Evolutionary conservation across 139 green algal genomes (phyloP), one percentile per base, ranked within the genome.

Genomic region (Microglena sp.): DNA sequence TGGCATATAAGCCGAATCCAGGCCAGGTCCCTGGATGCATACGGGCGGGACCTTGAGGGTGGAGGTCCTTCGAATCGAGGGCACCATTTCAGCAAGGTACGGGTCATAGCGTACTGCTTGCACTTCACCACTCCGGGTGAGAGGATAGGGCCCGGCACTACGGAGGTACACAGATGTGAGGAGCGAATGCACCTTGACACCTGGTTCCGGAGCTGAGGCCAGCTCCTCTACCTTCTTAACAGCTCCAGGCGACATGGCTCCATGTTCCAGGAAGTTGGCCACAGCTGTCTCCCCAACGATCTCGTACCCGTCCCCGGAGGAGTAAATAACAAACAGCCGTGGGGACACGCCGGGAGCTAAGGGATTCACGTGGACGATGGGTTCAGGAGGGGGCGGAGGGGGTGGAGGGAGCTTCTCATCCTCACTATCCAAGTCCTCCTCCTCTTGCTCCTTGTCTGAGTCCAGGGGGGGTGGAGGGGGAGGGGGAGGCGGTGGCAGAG

Each of bases 251-350:
- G 56, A 8, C 24, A 64, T 11, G 29, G 29, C 8, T 24, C 56
- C 29, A 28, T 11, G 15, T 26, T 60, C n/a, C 8, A 8, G 18
- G 29, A 64, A 31, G 11, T 45, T 45, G 11, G 46, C 35, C 33
- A 78, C 66, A 22, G 67, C 45, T 1, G 54, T 54, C 26, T 32
- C 35, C n/a, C 69, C 65, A 3, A 87, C 55, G 1, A 84, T 43
- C 56, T 87, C 80, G 43, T 67, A 80, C 6, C 77, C 80, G 2
- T 66, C 45, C 18, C 77, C 74, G 26, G 57, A 60, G 22, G 33
- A 46, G 24, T 67, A 73, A 5, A 83, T 32, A 4, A 87, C 71
- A 70, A 87, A 84, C 45, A 87, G 31, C n/a, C 80, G 75, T 0
- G 80, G 80, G 31, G 36, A 53, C 2, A 75, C 35, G 27, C 33